Percentiles rank a stretch among this genome's conserved stretches.
These are phyloP conservation scores for Monosporascus cannonballus DNA, from an alignment of 2,329 filamentous ascomycete genomes.

Conservation along the genomic window DNA sequence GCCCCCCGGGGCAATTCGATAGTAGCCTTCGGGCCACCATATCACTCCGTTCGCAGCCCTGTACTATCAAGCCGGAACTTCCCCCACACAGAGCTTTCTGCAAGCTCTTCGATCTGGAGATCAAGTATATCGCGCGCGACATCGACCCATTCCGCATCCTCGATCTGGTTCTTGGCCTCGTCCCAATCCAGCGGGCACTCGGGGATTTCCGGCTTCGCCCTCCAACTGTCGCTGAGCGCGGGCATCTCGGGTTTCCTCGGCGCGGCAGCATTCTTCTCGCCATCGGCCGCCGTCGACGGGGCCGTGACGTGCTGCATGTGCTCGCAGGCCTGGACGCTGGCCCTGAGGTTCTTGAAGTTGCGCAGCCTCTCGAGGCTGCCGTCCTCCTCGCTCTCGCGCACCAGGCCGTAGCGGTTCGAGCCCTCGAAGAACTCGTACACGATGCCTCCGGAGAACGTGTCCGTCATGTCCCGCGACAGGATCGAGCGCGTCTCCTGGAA, in stretches of 20 bases:
- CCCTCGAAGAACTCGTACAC: constrained; percentile 58
- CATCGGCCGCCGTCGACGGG: neutral
- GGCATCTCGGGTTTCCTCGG: constrained; percentile 7
- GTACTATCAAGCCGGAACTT: constrained; percentile 7
- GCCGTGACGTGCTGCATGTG: neutral
- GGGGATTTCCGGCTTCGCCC: neutral
- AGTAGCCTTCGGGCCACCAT: neutral
- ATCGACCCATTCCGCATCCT: constrained; percentile 18
- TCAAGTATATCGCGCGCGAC: constrained; percentile 7
- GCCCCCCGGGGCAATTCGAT: neutral
- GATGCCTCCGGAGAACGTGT: constrained; percentile 51
- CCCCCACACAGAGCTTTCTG: constrained; percentile 3
- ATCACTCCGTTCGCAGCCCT: neutral
- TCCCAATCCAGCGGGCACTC: constrained; percentile 14
- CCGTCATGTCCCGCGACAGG: constrained; percentile 49
- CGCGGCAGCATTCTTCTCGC: neutral
- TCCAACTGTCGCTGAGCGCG: neutral
- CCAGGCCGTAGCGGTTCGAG: constrained; percentile 37
- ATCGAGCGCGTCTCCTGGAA: constrained; percentile 53
- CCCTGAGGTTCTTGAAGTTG: constrained; percentile 10
- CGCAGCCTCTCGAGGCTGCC: constrained; percentile 1
- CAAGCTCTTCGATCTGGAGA: constrained; percentile 8
- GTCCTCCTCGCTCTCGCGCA: constrained; percentile 16
- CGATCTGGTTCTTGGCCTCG: constrained; percentile 3
- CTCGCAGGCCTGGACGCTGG: neutral